Percentiles rank a stretch among this genome's conserved stretches.
phyloP scores from a whole-genome alignment of 345 rosid genomes.

The Passiflora organensis region DNA sequence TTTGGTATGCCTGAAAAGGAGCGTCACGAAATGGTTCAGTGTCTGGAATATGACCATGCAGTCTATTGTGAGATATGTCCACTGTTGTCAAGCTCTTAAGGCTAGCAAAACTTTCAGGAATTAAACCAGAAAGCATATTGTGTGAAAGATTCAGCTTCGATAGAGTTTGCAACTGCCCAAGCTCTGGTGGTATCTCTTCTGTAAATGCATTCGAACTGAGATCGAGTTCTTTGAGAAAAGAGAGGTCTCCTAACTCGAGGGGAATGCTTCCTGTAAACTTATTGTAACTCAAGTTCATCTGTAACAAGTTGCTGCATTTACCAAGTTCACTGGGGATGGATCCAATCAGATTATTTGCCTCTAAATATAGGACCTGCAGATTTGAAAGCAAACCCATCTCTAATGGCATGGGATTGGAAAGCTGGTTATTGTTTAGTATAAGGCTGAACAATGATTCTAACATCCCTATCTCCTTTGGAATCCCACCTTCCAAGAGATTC shows the following conservation, averaged over 20 bases:
- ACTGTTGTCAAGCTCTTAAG: no score
- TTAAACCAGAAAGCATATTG: constrained; percentile 3
- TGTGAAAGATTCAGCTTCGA: constrained; percentile 5
- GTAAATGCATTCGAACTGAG: constrained; percentile 5
- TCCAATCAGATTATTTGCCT: neutral
- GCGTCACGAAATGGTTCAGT: no score
- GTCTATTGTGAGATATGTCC: no score
- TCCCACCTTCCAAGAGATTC: neutral
- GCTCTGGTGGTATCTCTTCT: constrained; percentile 6
- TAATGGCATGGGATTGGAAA: neutral
- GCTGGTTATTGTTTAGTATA: constrained; percentile 1
- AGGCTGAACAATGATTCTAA: neutral
- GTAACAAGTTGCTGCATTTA: neutral
- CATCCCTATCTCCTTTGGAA: neutral
- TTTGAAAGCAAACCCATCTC: neutral
- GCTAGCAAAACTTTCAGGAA: neutral
- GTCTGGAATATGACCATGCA: no score
- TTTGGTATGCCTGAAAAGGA: no score
- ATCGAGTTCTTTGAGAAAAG: neutral
- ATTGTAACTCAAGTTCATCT: constrained; percentile 9
- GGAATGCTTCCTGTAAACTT: constrained; percentile 3
- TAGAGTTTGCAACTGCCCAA: neutral
- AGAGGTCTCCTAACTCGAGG: neutral
- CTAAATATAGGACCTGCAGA: constrained; percentile 3
- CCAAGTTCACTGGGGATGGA: constrained; percentile 8